Evolutionary conservation across 257 asterid species (phyloP).

Genomic region (Petrea volubilis): DNA sequence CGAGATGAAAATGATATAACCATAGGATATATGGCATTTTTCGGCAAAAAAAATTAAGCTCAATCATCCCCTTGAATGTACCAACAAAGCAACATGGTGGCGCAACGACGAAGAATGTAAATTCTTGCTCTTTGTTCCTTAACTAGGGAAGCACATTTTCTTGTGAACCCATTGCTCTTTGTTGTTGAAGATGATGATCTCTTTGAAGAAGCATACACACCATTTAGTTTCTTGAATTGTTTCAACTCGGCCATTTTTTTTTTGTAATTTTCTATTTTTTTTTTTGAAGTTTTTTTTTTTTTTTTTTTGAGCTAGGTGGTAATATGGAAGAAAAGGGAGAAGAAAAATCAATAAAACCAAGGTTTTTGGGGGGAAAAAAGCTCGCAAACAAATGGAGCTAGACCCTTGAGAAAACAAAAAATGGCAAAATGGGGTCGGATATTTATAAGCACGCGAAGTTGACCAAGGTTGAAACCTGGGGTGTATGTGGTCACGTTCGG

Average conservation of each 20-base stretch:
- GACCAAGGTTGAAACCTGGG: slow-evolving; percentile 25
- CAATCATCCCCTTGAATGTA: slow-evolving; percentile 83
- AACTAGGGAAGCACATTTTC: slow-evolving; percentile 69
- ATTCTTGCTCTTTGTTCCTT: slow-evolving; percentile 78
- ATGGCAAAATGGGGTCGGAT: slow-evolving; percentile 4
- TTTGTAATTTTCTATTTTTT: not conserved
- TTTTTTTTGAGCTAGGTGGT: not conserved
- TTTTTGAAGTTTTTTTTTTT: not conserved
- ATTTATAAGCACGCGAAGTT: slow-evolving; percentile 28
- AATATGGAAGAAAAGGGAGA: not conserved
- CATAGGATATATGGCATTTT: not conserved
- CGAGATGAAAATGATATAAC: not conserved
- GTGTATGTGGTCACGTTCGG: slow-evolving; percentile 52
- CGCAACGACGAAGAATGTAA: slow-evolving; percentile 85
- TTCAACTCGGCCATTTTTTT: slow-evolving; percentile 44
- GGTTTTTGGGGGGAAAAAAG: slow-evolving; percentile 47
- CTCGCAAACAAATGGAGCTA: slow-evolving; percentile 56
- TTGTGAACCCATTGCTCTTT: slow-evolving; percentile 57
- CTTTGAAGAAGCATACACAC: slow-evolving; percentile 25
- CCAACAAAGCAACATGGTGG: slow-evolving; percentile 87
- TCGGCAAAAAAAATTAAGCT: too few relatives aligned
- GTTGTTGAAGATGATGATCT: slow-evolving; percentile 38
- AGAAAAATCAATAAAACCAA: not conserved
- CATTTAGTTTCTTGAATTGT: slow-evolving; percentile 26
- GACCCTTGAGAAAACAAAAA: slow-evolving; percentile 54